A percentile compares a stretch with the other conserved stretches of the same genome.
Conservation (phyloP, 129 eudicot genomes). For the Escallonia herrerae region DNA sequence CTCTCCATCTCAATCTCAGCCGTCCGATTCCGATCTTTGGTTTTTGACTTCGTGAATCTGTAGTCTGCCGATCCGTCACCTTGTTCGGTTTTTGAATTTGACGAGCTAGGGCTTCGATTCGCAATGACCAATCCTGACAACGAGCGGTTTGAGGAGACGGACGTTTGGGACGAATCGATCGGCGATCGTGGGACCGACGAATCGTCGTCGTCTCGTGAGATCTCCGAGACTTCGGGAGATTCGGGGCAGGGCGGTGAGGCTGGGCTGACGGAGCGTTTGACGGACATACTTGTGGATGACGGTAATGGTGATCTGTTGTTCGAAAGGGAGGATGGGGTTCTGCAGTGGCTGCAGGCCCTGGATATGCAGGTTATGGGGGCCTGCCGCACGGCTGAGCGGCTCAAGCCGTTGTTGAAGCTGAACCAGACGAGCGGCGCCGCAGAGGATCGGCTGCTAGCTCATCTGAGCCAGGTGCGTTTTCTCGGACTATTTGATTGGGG, state of each 20-base stretch:
- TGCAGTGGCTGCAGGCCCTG: conserved; percentile 68
- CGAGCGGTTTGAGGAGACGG: conserved; percentile 23
- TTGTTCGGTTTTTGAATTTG: too few relatives aligned
- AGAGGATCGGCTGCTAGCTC: conserved; percentile 68
- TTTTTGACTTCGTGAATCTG: too few relatives aligned
- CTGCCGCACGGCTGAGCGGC: conserved; percentile 86
- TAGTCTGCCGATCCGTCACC: too few relatives aligned
- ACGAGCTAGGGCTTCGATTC: too few relatives aligned
- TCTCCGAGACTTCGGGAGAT: conserved; percentile 15
- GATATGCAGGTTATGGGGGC: conserved; percentile 97
- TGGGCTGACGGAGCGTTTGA: conserved; percentile 41
- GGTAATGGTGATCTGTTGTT: conserved; percentile 61
- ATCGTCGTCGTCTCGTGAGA: conserved; percentile 15
- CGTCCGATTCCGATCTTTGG: too few relatives aligned
- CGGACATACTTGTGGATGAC: conserved; percentile 41
- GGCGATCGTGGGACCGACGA: conserved; percentile 3
- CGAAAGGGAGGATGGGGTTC: conserved; percentile 38
- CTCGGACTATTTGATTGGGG: too few relatives aligned
- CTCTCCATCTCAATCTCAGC: neutral
- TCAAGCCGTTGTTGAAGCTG: conserved; percentile 73
- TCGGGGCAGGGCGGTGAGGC: conserved; percentile 12
- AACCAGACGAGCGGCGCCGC: conserved; percentile 56
- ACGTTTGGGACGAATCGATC: conserved; percentile 23
- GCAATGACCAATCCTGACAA: conserved; percentile 35
- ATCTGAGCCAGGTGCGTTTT: conserved; percentile 59